These are phyloP conservation scores for Chrysopogon serrulatus DNA, from an alignment of 176 grass and related monocot genomes.

Conservation along the genomic window DNA sequence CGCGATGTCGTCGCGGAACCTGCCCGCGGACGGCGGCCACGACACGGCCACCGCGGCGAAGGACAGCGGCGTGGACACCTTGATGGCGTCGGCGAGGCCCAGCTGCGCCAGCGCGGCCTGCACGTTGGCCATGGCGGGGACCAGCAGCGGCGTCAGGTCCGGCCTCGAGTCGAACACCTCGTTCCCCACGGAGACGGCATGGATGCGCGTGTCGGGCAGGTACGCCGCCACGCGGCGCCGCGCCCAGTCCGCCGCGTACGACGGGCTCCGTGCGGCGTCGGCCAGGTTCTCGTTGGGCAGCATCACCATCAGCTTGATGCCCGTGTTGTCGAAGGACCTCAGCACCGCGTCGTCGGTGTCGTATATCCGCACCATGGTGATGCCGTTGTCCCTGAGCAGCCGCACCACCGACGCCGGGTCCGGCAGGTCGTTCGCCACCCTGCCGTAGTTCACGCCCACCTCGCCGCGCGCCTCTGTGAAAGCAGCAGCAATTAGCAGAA, in stretches of 20 bases:
- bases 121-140: slow-evolving; percentile 5
- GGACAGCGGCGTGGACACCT: slow-evolving; percentile 54
- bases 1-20: slow-evolving; percentile 43
- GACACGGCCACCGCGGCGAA: slow-evolving; percentile 35
- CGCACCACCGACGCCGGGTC: slow-evolving; percentile 26
- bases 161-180: slow-evolving; percentile 42
- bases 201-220: slow-evolving; percentile 46
- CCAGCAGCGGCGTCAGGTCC: neutral
- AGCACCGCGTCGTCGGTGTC: slow-evolving; percentile 42
- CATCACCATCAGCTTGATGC: slow-evolving; percentile 51
- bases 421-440: slow-evolving; percentile 13
- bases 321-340: slow-evolving; percentile 22
- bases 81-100: slow-evolving; percentile 36
- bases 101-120: slow-evolving; percentile 35
- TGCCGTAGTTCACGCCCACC: slow-evolving; percentile 59
- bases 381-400: slow-evolving; percentile 44
- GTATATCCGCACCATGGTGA: slow-evolving; percentile 56
- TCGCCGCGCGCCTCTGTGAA: slow-evolving; percentile 36
- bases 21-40: slow-evolving; percentile 42
- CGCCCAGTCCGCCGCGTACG: slow-evolving; percentile 38
- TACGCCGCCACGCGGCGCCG: slow-evolving; percentile 26
- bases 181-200: slow-evolving; percentile 45
- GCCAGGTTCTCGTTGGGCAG: slow-evolving; percentile 50
- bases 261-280: neutral
- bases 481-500: neutral